Evolutionary conservation across 805 yeast species (phyloP), one percentile per base, ranked within the genome.

Genomic region (Priceomyces carsonii): DNA sequence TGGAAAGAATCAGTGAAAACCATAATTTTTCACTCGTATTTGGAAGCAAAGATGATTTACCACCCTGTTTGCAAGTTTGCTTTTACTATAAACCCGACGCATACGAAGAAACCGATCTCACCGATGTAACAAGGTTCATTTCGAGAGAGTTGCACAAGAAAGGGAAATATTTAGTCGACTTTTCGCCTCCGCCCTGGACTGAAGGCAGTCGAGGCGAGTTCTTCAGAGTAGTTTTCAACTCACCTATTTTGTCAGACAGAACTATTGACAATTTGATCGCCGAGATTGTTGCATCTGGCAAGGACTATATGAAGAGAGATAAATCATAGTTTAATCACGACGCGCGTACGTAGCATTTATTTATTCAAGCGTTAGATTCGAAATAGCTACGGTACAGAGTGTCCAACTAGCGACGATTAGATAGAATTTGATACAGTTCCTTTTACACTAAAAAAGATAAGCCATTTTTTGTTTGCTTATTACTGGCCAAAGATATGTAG

Each of bases 51-150:
- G 61, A 69, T 18, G 51, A 61, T 17, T 79, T 82, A 1, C 86
- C 91, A 4, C 87, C 88, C 19, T 85, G 95, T 51, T 61, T 85
- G 32, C 95, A 86, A 58, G 89, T 85, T 3, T 87, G 95, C 44
- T 87, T 87, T 65, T 85, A 80, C 58, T 85, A 77, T 57, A 67
- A 73, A 20, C 83, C 84, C 0, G 35, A 38, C 6, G 47, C 46
- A 10, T 69, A 64, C 15, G 33, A 44, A 3, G 41, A 42, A 4
- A 48, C 49, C 1, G 53, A 59, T 20, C 78, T 74, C 58, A 79
- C 89, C 1, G 54, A 48, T 14, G 61, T 66, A 16, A 87, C 95
- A 0, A 64, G 91, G 27, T 57, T 49, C 42, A 81, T 87, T 39
- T 84, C 85, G 3, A 53, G 72, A 7, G 70, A 68, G 42, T 65